These are phyloP conservation scores for Mycena polygramma DNA, from an alignment of 768 basidiomycete genomes.

Conservation along the genomic window DNA sequence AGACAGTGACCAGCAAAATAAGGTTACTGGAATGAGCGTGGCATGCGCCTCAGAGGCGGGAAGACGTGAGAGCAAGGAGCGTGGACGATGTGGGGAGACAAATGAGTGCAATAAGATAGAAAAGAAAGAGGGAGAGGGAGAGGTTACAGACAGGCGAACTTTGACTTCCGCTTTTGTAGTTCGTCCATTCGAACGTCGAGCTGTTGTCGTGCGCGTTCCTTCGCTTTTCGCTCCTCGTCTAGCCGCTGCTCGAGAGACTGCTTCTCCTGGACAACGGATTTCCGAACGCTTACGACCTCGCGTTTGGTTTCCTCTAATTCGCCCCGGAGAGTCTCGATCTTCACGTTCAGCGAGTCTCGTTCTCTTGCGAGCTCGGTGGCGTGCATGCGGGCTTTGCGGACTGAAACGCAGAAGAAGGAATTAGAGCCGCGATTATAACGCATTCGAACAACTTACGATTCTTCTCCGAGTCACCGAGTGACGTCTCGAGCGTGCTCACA, in stretches of 20 bases:
- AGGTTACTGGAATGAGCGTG: slow-evolving; percentile 50
- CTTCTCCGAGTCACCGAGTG: slow-evolving; percentile 92
- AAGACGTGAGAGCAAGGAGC: slow-evolving; percentile 46
- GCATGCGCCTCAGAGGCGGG: slow-evolving; percentile 45
- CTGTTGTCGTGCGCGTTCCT: slow-evolving; percentile 89
- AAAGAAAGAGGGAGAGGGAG: slow-evolving; percentile 26
- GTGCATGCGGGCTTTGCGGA: slow-evolving; percentile 95
- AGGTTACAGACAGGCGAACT: slow-evolving; percentile 87
- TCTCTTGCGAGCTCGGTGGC: slow-evolving; percentile 91
- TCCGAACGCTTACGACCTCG: slow-evolving; percentile 82
- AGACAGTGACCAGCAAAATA: slow-evolving; percentile 33
- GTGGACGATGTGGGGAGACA: slow-evolving; percentile 33
- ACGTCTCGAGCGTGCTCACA: slow-evolving; percentile 85
- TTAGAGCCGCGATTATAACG: slow-evolving; percentile 3
- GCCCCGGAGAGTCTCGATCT: slow-evolving; percentile 74
- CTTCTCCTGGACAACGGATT: slow-evolving; percentile 90
- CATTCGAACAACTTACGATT: slow-evolving; percentile 72
- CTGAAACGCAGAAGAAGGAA: slow-evolving; percentile 53
- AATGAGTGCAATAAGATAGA: slow-evolving; percentile 31
- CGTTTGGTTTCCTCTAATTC: slow-evolving; percentile 85
- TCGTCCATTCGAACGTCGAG: slow-evolving; percentile 92
- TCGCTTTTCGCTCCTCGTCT: slow-evolving; percentile 90
- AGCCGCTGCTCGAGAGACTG: slow-evolving; percentile 86
- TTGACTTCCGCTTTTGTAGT: slow-evolving; percentile 86
- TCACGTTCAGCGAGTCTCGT: slow-evolving; percentile 78